Evolutionary conservation across 2,329 filamentous ascomycete genomes (phyloP).

Genomic region (Botrytis medusae): DNA sequence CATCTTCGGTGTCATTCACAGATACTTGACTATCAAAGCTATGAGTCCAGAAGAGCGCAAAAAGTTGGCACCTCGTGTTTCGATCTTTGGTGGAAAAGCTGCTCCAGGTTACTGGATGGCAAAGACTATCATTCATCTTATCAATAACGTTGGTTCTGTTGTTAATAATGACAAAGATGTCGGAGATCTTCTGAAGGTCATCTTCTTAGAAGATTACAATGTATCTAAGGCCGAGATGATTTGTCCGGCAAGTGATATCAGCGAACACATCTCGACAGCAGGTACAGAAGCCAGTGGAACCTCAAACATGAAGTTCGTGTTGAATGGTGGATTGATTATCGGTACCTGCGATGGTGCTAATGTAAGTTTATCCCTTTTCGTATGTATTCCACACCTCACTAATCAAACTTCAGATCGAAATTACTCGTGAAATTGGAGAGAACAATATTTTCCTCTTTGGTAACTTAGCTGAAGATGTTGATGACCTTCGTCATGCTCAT

Average conservation of each 20-base stretch:
- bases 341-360: constrained; percentile 98
- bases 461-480: constrained; percentile 92
- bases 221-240: constrained; percentile 99
- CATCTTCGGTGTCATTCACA: constrained; percentile 96
- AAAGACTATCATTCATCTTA: constrained; percentile 95
- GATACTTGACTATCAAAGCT: constrained; percentile 85
- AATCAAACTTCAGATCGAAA: constrained; percentile 70
- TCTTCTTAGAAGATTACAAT: constrained; percentile 98
- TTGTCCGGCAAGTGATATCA: constrained; percentile 88
- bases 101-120: constrained; percentile 99
- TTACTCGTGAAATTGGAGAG: constrained; percentile 94
- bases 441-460: constrained; percentile 99
- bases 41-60: constrained; percentile 81
- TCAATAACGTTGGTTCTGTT: constrained; percentile 86
- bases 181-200: constrained; percentile 91
- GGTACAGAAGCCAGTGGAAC: constrained; percentile 89
- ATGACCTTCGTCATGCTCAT: constrained; percentile 89
- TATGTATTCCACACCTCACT: constrained; percentile 14
- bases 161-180: constrained; percentile 92
- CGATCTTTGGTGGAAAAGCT: constrained; percentile 96
- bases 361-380: constrained; percentile 53
- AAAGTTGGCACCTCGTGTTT: constrained; percentile 83
- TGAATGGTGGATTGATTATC: constrained; percentile 96
- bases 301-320: constrained; percentile 99
- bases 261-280: constrained; percentile 97